Evolutionary conservation across 139 green algal genomes (phyloP).

Genomic region (Mychonastes homosphaera): DNA sequence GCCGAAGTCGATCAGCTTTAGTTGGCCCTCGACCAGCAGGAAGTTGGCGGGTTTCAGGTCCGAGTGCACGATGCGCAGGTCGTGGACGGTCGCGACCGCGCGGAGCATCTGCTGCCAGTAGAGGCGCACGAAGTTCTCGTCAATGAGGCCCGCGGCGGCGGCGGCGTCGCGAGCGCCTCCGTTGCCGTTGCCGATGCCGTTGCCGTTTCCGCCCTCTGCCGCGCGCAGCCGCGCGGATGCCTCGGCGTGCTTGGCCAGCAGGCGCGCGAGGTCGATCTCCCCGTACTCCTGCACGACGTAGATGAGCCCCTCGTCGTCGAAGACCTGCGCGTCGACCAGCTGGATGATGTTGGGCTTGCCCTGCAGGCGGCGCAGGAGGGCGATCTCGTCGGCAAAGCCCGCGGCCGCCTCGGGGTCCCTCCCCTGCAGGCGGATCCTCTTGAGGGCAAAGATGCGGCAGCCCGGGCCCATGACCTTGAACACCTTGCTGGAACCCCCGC

Average conservation of each 20-base stretch:
- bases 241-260: constrained; percentile 65
- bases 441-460: constrained; percentile 88
- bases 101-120: constrained; percentile 97
- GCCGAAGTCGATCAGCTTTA: constrained; percentile 99
- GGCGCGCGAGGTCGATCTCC: constrained; percentile 87
- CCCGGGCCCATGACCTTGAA: constrained; percentile 89
- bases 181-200: constrained; percentile 8
- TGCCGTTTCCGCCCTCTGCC: neutral
- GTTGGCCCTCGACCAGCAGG: constrained; percentile 85
- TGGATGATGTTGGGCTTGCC: constrained; percentile 90
- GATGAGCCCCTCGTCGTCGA: constrained; percentile 60
- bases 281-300: constrained; percentile 96
- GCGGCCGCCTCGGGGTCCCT: constrained; percentile 53
- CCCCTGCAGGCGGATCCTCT: constrained; percentile 78
- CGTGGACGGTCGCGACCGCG: constrained; percentile 87
- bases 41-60: constrained; percentile 97
- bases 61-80: constrained; percentile 85
- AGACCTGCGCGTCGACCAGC: constrained; percentile 77
- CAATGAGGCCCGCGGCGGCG: constrained; percentile 34
- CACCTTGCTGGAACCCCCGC: constrained; percentile 87
- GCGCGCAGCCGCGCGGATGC: constrained; percentile 5
- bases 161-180: constrained; percentile 13
- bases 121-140: constrained; percentile 92
- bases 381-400: constrained; percentile 95
- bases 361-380: constrained; percentile 66